phyloP scores from a whole-genome alignment of 345 rosid genomes.

The Salix purpurea region DNA sequence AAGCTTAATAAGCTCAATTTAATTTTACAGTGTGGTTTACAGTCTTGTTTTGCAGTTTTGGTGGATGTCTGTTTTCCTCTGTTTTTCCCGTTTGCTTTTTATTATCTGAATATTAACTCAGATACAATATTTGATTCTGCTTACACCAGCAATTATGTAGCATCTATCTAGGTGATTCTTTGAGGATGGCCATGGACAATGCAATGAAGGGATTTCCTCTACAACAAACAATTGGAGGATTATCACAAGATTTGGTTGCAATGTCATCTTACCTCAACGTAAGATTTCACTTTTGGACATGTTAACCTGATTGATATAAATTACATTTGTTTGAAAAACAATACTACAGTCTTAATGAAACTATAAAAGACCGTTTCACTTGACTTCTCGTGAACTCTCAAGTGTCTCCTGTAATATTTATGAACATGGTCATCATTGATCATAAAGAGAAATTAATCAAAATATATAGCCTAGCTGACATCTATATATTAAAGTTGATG shows the following conservation, averaged over 20 bases:
- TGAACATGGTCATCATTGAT: no score
- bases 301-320: not conserved
- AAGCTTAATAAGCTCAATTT: no score
- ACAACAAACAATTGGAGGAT: conserved; percentile 31
- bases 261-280: conserved; percentile 47
- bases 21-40: no score
- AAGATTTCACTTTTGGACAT: conserved; percentile 19
- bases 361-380: no score
- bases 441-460: no score
- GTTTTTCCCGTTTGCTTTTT: not conserved
- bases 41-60: no score
- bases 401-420: no score
- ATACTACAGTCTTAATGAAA: not conserved
- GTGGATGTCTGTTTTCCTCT: not conserved
- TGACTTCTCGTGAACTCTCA: no score
- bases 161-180: conserved; percentile 43
- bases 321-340: not conserved
- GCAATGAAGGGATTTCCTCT: conserved; percentile 45
- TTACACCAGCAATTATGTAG: not conserved
- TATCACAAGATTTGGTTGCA: conserved; percentile 43
- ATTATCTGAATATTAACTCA: not conserved
- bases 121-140: not conserved
- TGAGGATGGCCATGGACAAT: conserved; percentile 35
- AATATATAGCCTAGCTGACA: no score
- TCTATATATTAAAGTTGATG: no score